Evolutionary conservation across 495 filamentous ascomycete genomes (phyloP), one percentile per base, ranked within the genome.

Genomic region (Penicillium roqueforti): DNA sequence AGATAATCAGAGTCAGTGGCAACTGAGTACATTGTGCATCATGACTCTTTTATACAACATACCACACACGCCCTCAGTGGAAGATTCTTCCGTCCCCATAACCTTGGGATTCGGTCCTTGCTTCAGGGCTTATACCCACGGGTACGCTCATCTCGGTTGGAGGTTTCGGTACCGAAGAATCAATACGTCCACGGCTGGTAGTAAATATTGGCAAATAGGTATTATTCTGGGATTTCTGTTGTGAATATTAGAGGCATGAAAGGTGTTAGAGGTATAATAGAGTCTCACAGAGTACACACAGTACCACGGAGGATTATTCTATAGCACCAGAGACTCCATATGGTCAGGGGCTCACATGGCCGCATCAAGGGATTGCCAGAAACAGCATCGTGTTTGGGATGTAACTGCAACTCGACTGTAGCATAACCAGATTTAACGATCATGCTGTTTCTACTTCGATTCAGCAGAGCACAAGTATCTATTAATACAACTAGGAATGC

Each of bases 401-500:
- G 47, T 34, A 38, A 47, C 44, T 47, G 45, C 45, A 32, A 47
- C 29, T 48, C 14, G n/a, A 28, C 6, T 14, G 41, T 44, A 44
- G 23, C 23, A 44, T 16, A 8, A n/a, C n/a, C n/a, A n/a, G n/a
- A n/a, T n/a, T n/a, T n/a, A n/a, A n/a, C n/a, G n/a, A n/a, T n/a
- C n/a, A n/a, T n/a, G n/a, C n/a, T n/a, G n/a, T n/a, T n/a, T n/a
- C n/a, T n/a, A n/a, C n/a, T n/a, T n/a, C n/a, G n/a, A n/a, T n/a
- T n/a, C n/a, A n/a, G n/a, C n/a, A n/a, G n/a, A n/a, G n/a, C n/a
- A n/a, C n/a, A n/a, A n/a, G n/a, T 14, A 25, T 52, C 53, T 52
- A 59, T 59, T 55, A 44, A 52, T 55, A 63, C 57, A 31, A 44
- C 53, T 59, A 56, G 43, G 54, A 61, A 64, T 61, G 61, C 51